Evolutionary conservation across 108 stramenopile genomes (phyloP).

Genomic region (Phaeodactylum tricornutum): DNA sequence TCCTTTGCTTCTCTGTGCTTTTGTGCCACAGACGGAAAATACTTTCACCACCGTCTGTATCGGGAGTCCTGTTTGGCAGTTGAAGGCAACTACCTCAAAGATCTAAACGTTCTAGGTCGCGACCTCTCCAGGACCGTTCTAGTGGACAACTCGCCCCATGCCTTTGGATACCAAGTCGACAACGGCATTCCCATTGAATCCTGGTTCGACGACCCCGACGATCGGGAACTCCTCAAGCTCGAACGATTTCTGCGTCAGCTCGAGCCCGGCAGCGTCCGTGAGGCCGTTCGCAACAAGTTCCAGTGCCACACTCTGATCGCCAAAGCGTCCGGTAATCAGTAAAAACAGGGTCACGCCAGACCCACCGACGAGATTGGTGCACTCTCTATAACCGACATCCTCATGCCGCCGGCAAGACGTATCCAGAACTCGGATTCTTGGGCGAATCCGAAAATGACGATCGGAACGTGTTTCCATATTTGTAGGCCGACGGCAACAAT

Average conservation of each 20-base stretch:
- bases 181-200: constrained; percentile 98
- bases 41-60: constrained; percentile 84
- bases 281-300: constrained; percentile 60
- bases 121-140: constrained; percentile 76
- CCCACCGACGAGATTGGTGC: too few relatives aligned
- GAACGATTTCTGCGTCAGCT: constrained; percentile 75
- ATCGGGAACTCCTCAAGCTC: constrained; percentile 86
- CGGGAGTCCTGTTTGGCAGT: constrained; percentile 90
- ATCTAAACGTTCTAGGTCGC: constrained; percentile 81
- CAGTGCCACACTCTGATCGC: constrained; percentile 38
- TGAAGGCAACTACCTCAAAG: constrained; percentile 84
- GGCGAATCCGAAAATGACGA: too few relatives aligned
- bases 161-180: constrained; percentile 88
- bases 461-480: too few relatives aligned
- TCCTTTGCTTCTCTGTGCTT: not conserved
- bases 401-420: too few relatives aligned
- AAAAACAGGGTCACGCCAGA: too few relatives aligned
- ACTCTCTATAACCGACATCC: too few relatives aligned
- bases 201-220: constrained; percentile 94
- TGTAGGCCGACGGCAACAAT: too few relatives aligned
- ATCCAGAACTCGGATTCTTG: too few relatives aligned
- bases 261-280: constrained; percentile 52
- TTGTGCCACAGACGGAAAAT: constrained; percentile 45
- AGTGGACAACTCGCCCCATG: constrained; percentile 95
- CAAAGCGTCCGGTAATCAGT: too few relatives aligned